phyloP scores from a whole-genome alignment of 129 eudicot genomes.

The Cynara cardunculus region DNA sequence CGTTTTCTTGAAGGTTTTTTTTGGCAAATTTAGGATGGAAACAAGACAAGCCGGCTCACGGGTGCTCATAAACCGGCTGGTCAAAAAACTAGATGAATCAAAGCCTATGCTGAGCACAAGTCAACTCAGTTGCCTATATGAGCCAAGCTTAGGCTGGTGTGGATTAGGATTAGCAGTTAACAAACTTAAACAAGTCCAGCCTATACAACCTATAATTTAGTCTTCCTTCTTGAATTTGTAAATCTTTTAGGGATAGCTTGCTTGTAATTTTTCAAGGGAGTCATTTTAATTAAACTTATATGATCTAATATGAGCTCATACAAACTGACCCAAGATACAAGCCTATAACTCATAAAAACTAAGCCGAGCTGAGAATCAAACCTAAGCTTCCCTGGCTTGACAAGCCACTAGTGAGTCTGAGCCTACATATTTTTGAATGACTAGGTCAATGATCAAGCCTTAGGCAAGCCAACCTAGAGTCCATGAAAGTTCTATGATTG shows the following conservation, averaged over 20 bases:
- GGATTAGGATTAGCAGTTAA: neutral
- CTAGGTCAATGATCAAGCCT: neutral
- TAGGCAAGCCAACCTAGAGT: neutral
- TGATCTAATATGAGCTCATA: neutral
- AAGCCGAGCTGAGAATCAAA: neutral
- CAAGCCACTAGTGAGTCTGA: neutral
- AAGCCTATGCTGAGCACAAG: neutral
- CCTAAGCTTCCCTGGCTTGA: neutral
- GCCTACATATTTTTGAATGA: neutral
- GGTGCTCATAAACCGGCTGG: neutral
- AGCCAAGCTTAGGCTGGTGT: neutral
- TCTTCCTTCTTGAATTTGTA: too few relatives aligned
- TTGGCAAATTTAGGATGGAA: neutral
- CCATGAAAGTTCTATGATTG: neutral
- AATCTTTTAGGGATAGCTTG: neutral
- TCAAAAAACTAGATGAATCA: neutral
- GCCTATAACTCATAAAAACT: neutral
- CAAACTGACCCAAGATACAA: neutral
- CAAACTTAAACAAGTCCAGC: neutral
- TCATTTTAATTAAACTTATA: neutral
- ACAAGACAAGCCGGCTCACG: neutral
- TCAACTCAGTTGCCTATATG: neutral
- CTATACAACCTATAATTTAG: neutral
- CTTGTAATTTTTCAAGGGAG: neutral
- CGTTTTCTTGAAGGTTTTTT: neutral